Percentiles rank a stretch among this genome's conserved stretches.
phyloP scores from a whole-genome alignment of 768 basidiomycete species.

The Pisolithus albus region DNA sequence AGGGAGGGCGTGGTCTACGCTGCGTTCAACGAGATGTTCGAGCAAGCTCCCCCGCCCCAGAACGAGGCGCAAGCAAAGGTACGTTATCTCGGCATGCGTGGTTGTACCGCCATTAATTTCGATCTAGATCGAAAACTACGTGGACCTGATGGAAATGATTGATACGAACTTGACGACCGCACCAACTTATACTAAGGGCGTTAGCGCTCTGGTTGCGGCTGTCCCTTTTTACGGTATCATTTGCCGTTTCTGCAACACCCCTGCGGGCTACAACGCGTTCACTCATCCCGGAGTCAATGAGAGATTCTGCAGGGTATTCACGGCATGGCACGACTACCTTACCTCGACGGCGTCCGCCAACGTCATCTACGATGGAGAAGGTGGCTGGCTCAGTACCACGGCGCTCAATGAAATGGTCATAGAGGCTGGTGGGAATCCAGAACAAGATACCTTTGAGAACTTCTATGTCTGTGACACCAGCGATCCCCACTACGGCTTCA shows the following conservation, averaged over 20 bases:
- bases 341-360: constrained; percentile 34
- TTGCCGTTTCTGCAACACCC: not conserved
- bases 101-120: not conserved
- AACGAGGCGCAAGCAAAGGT: not conserved
- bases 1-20: constrained; percentile 14
- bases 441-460: constrained; percentile 24
- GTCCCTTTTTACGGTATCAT: not conserved
- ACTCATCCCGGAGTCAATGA: constrained; percentile 39
- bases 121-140: constrained; percentile 5
- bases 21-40: not conserved
- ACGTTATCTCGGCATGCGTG: not conserved
- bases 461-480: constrained; percentile 37
- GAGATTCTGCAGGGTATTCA: constrained; percentile 41
- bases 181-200: not conserved
- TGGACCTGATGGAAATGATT: not conserved
- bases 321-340: constrained; percentile 45
- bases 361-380: constrained; percentile 33
- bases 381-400: constrained; percentile 44
- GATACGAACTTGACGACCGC: not conserved
- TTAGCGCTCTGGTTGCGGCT: not conserved
- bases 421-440: constrained; percentile 8
- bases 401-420: constrained; percentile 17
- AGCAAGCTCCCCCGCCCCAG: not conserved
- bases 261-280: constrained; percentile 21
- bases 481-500: constrained; percentile 37